Base-by-base conservation (phyloP, 495 filamentous ascomycete species). In the Amniculicola lignicola region DNA sequence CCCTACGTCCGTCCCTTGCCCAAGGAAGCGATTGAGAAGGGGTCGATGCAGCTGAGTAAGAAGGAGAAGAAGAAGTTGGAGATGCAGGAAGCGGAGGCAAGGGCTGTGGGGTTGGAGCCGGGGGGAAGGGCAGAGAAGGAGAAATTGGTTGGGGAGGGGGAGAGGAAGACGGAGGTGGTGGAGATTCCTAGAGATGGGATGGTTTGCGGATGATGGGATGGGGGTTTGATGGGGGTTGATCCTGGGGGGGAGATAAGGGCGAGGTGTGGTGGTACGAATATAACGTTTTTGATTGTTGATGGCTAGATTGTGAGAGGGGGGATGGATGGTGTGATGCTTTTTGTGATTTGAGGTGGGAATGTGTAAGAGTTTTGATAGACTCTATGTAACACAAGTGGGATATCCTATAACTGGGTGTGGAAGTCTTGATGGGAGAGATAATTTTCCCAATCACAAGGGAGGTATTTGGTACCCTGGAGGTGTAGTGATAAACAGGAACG, bases 1-100 rank as follows among this genome's bases (percentile, higher is more conserved):
- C 89, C 93, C 2, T 88, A 96, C 61, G 77, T 96, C 1, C 75
- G 93, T 25, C 91, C 90, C 31, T 63, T 95, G 63, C 93, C 93
- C 0, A 88, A 88, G 63, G 92, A 97, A 72, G 93, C 93, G 15
- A 55, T 92, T 51, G 82, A 82, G 61, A 89, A 85, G 62, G 93
- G 93, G 2, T 83, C 84, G 33, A 75, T 96, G 64, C 80, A 74
- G 46, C 67, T 82, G 33, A 87, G 82, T 62, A 84, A 82, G 66
- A 80, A 80, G 55, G 74, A 74, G 44, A 71, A 62, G 68, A 61
- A 47, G 55, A 68, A 55, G 61, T 27, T 73, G 28, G 68, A 66
- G 60, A 62, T 61, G 60, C 70, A 70, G 36, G 63, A 69, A 12
- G 62, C 61, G 47, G 66, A 61, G 14, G 19, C 41, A 27, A 64